Percentiles rank a stretch among this genome's conserved stretches.
These are phyloP conservation scores for Candida tetrigidarum DNA, from an alignment of 1,139 yeast species.

Conservation along the genomic window DNA sequence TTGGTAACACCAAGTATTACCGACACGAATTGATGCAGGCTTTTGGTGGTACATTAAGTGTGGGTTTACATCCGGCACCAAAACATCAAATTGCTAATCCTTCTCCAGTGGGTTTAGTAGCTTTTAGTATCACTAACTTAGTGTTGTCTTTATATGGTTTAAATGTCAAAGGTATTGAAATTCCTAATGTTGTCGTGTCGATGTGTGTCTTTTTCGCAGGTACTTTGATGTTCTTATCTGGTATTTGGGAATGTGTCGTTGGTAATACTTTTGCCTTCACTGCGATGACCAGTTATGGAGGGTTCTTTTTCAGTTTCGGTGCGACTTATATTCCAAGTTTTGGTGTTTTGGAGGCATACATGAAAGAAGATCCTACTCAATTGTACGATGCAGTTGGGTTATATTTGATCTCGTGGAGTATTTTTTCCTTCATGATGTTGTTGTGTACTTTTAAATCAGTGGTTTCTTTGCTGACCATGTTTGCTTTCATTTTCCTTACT, in stretches of 20 bases:
- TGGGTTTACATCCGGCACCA: conserved; percentile 33
- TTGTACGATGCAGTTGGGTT: conserved; percentile 38
- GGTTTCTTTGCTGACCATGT: conserved; percentile 31
- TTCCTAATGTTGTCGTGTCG: conserved; percentile 42
- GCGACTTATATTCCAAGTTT: conserved; percentile 30
- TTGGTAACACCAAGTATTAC: conserved; percentile 38
- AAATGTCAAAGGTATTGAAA: conserved; percentile 35
- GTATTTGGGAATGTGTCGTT: conserved; percentile 48
- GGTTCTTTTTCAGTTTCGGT: conserved; percentile 41
- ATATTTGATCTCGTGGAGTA: conserved; percentile 42
- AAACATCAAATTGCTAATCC: conserved; percentile 50
- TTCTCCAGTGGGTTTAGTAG: conserved; percentile 58
- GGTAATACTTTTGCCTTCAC: conserved; percentile 40
- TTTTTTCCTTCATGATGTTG: conserved; percentile 41
- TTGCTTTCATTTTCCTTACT: conserved; percentile 35
- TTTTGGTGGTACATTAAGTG: conserved; percentile 21
- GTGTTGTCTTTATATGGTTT: conserved; percentile 41
- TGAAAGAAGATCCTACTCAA: conserved; percentile 31
- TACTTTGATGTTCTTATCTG: conserved; percentile 44
- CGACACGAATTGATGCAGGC: conserved; percentile 45
- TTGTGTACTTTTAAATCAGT: conserved; percentile 44
- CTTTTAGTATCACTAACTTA: conserved; percentile 51
- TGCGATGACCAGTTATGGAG: conserved; percentile 40
- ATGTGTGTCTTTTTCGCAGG: conserved; percentile 47
- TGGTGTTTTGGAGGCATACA: conserved; percentile 61